These are phyloP conservation scores for Aspergillus hiratsukae DNA, from an alignment of 2,329 filamentous ascomycete genomes.

Conservation along the genomic window DNA sequence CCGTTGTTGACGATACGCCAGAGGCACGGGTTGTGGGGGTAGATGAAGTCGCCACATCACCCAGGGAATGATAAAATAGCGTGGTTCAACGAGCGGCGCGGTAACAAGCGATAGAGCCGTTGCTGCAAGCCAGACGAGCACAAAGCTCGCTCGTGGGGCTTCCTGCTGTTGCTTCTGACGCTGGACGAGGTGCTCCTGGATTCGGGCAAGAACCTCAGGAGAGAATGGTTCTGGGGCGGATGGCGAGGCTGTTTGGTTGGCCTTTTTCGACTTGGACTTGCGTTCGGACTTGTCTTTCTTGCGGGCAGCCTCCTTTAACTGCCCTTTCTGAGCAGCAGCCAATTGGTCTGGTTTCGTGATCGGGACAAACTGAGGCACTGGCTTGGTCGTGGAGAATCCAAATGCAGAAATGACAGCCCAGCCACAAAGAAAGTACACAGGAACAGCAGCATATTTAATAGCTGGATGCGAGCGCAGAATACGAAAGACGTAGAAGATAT, in stretches of 20 bases:
- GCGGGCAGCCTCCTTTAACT: slow-evolving; percentile 16
- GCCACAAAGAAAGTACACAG: slow-evolving; percentile 66
- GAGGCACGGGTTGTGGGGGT: slow-evolving; percentile 44
- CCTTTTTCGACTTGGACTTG: slow-evolving; percentile 20
- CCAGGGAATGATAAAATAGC: slow-evolving; percentile 96
- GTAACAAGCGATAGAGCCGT: slow-evolving; percentile 76
- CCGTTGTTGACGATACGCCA: slow-evolving; percentile 24
- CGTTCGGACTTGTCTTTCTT: slow-evolving; percentile 20
- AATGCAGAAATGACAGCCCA: slow-evolving; percentile 66
- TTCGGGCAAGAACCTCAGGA: slow-evolving; percentile 24
- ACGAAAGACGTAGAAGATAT: slow-evolving; percentile 94
- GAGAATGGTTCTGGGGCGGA: slow-evolving; percentile 18
- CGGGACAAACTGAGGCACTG: slow-evolving; percentile 18
- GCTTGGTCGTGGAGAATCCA: slow-evolving; percentile 36
- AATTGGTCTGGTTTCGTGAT: slow-evolving; percentile 9
- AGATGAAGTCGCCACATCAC: slow-evolving; percentile 83
- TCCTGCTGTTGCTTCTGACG: slow-evolving; percentile 27
- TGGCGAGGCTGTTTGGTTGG: not conserved
- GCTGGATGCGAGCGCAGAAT: slow-evolving; percentile 64
- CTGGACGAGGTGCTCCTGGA: slow-evolving; percentile 26
- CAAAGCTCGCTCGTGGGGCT: slow-evolving; percentile 46
- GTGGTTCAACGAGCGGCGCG: slow-evolving; percentile 87
- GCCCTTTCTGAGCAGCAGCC: slow-evolving; percentile 13
- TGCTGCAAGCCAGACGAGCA: slow-evolving; percentile 61
- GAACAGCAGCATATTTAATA: slow-evolving; percentile 63